Base-by-base conservation (phyloP, 2,329 filamentous ascomycete species). In the Fusarium albidum region DNA sequence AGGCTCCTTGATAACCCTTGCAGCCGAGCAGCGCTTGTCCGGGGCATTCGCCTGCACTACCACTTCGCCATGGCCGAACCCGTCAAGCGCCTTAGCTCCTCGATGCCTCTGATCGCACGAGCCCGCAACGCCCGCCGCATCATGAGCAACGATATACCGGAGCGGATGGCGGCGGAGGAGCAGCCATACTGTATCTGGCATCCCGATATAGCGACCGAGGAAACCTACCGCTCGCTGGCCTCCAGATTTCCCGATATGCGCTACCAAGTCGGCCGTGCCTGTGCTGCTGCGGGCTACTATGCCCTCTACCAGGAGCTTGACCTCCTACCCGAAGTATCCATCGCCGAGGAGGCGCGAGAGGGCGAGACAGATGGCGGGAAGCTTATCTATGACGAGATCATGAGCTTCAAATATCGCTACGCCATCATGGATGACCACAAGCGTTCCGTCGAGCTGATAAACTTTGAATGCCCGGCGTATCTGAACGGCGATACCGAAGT, bases 111-210 rank as follows among this genome's bases (percentile, higher is more conserved):
- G 4, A 4, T 56, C 1, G 37, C 33, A 9, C 27, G 50, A 15
- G 50, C 54, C 2, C 21, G 50, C 5, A 57, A 57, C 18, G 54
- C 54, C 14, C 45, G 54, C 6, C 46, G 18, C 18, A 54, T 57
- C 6, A 57, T 57, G 54, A 57, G 54, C 14, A 18, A 55, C 13
- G 38, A 43, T 0, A 38, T 55, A 13, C 54, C 50, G 5, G 43
- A 33, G n/a, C 10, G 1, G 1, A 55, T 44, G 29, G 11, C 3
- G n/a, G n/a, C n/a, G n/a, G 15, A 15, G 1, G 45, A 39, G 9
- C 51, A 51, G 3, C 54, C 45, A 25, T 57, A 57, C 21, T 57
- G 54, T 17, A 54, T 57, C 2, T 57, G 54, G 50, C 12, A 57
- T 26, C 50, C 54, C 7, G 45, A 45, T 1, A 6, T 57, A 4